Percentiles rank a stretch among this genome's conserved stretches.
phyloP scores from a whole-genome alignment of 2,329 filamentous ascomycete genomes.

The Polychaeton citri region DNA sequence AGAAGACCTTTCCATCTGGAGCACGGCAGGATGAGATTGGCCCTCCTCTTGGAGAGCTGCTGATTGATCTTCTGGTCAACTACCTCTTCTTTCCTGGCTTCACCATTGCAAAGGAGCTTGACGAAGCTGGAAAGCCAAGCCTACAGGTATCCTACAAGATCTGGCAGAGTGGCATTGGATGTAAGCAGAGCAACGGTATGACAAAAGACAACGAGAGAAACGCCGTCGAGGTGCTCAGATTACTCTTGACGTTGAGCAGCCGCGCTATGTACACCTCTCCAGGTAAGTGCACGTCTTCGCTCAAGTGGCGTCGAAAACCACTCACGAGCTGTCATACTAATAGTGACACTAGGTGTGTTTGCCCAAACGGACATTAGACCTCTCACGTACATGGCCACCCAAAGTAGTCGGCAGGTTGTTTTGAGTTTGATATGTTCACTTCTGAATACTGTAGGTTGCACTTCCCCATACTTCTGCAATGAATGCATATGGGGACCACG shows the following conservation, averaged over 20 bases:
- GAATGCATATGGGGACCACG: no score
- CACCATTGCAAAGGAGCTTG: slow-evolving; percentile 50
- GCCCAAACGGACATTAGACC: slow-evolving; percentile 72
- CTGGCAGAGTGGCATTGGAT: slow-evolving; percentile 96
- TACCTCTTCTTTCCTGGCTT: slow-evolving; percentile 85
- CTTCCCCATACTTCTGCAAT: no score
- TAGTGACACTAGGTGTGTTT: slow-evolving; percentile 47
- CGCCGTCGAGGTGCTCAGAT: slow-evolving; percentile 72
- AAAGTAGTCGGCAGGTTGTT: slow-evolving; percentile 80
- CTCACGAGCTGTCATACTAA: no score
- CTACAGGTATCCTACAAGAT: slow-evolving; percentile 73
- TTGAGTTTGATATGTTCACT: slow-evolving; percentile 83
- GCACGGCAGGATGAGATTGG: slow-evolving; percentile 51
- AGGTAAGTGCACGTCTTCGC: slow-evolving; percentile 30
- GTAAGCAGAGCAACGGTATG: slow-evolving; percentile 74
- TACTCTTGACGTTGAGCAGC: slow-evolving; percentile 74
- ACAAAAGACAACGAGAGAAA: slow-evolving; percentile 91
- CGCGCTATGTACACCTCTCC: slow-evolving; percentile 89
- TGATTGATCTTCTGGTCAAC: slow-evolving; percentile 81
- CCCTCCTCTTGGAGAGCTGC: slow-evolving; percentile 80
- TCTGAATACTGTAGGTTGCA: slow-evolving; percentile 65
- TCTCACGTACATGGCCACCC: slow-evolving; percentile 80
- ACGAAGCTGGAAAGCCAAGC: slow-evolving; percentile 12
- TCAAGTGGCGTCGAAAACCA: no score
- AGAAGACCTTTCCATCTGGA: slow-evolving; percentile 45